Evolutionary conservation across 148 eudicot genomes (phyloP).

Genomic region (Rhododendron henanense): DNA sequence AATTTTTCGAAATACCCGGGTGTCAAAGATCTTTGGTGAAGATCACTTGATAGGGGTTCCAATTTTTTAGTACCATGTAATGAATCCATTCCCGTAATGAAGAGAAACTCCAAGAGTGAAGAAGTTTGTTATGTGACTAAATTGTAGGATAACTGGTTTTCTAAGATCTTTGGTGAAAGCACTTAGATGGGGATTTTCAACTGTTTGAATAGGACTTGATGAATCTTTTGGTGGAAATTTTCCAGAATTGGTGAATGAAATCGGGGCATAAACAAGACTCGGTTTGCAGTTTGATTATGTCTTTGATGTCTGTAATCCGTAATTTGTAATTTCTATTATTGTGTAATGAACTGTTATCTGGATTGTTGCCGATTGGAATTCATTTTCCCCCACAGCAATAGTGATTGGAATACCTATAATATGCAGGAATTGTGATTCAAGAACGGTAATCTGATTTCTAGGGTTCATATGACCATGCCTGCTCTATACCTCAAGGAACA

Average conservation of each 20-base stretch:
- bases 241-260: neutral
- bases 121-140: neutral
- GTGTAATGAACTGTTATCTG: neutral
- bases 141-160: neutral
- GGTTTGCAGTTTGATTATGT: neutral
- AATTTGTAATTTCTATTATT: too few relatives aligned
- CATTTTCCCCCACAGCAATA: neutral
- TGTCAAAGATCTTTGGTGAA: neutral
- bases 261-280: neutral
- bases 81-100: too few relatives aligned
- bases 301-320: neutral
- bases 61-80: neutral
- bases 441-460: neutral
- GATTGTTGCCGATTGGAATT: neutral
- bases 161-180: neutral
- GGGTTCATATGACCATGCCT: slow-evolving; percentile 20
- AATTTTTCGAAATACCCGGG: neutral
- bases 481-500: slow-evolving; percentile 22
- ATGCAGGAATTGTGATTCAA: slow-evolving; percentile 13
- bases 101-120: neutral
- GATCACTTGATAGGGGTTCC: neutral
- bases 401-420: neutral
- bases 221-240: neutral
- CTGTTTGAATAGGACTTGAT: neutral
- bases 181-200: neutral